These are phyloP conservation scores for Microbotryum violaceum DNA, from an alignment of 1,284 basidiomycete species.

Conservation along the genomic window DNA sequence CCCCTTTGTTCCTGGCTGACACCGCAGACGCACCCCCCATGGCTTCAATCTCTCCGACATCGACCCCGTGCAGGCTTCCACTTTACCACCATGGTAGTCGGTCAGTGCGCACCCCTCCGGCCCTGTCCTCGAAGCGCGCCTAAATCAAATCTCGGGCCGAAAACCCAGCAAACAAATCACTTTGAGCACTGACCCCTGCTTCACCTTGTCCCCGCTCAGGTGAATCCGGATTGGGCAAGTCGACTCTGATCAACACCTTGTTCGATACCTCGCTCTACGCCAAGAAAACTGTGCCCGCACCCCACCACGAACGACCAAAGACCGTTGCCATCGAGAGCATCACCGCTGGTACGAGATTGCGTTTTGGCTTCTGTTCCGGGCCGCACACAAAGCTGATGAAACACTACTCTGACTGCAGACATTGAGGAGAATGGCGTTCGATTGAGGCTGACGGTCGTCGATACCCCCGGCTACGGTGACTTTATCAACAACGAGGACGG, in stretches of 20 bases:
- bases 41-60: too few species aligned
- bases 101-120: constrained; percentile 49
- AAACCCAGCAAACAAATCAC: not conserved
- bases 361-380: not conserved
- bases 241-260: constrained; percentile 92
- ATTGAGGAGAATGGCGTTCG: constrained; percentile 96
- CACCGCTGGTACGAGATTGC: constrained; percentile 64
- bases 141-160: not conserved
- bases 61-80: constrained; percentile 60
- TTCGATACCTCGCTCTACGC: constrained; percentile 92
- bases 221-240: constrained; percentile 95
- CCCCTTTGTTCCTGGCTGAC: not conserved
- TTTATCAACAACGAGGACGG: constrained; percentile 97
- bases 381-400: too few species aligned
- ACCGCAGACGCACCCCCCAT: not conserved
- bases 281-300: constrained; percentile 66
- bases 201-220: constrained; percentile 49
- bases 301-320: constrained; percentile 75
- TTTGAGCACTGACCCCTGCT: constrained; percentile 7
- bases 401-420: constrained; percentile 50
- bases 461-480: constrained; percentile 93
- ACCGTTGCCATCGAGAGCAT: constrained; percentile 95
- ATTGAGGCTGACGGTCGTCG: constrained; percentile 91
- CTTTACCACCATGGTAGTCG: constrained; percentile 93
- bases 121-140: not conserved